Base-by-base conservation (phyloP, 2,329 filamentous ascomycete genomes). In the Thelonectria rubi region DNA sequence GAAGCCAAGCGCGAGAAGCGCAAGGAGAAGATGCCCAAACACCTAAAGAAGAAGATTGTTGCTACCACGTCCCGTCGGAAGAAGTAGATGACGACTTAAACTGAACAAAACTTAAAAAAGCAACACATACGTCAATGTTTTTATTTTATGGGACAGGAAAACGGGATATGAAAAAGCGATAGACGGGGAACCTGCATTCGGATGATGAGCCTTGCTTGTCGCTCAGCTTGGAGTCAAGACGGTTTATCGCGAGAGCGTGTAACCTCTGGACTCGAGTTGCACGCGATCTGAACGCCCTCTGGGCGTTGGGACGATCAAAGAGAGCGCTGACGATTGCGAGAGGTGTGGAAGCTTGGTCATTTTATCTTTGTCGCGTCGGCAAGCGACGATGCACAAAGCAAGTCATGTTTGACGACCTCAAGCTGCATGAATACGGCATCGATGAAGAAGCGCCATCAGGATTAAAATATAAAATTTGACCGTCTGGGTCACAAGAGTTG, bases 21-120 rank as follows among this genome's bases (percentile, higher is more conserved):
- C 62, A 92, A 94, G 77, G 91, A 92, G 4, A 99, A 99, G 83
- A 97, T 99, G 79, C 94, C 95, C 0, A 99, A 99, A 80, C 88
- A 96, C 75, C 68, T 97, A 34, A 99, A 99, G 85, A 98, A 97
- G 83, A 92, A 91, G 75, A 78, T 97, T 60, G 86, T 97, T 24
- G 85, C 84, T 58, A 81, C 82, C 65, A 83, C 84, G 15, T 82
- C 86, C 58, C 81, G 87, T 68, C 87, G 85, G 72, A 90, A 91
- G 80, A 89, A 86, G 75, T 85, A 81, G 72, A 75, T 51, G 34
- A 39, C 55, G 21, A 37, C 39, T 46, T 12, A n/a, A 20, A 42
- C 37, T n/a, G 10, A 48, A 39, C 21, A 42, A 7, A 40, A n/a
- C 7, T 17, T 11, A 54, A 60, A 56, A 17, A 51, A 32, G 32